A percentile compares a stretch with the other conserved stretches of the same genome.
These are phyloP conservation scores for Sarocladiaceae sp. DNA, from an alignment of 2,329 filamentous ascomycete genomes.

Conservation along the genomic window DNA sequence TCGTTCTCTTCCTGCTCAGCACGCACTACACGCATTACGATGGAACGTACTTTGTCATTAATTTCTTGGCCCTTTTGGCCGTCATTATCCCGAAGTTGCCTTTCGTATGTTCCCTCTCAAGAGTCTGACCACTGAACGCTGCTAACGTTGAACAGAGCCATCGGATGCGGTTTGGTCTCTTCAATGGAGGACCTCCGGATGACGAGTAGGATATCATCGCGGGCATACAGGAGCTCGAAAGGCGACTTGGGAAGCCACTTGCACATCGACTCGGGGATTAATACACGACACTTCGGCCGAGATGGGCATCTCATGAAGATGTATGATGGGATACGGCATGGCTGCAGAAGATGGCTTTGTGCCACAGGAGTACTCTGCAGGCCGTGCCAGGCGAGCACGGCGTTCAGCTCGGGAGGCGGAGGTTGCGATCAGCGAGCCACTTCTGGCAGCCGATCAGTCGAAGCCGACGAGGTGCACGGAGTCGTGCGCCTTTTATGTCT, in stretches of 20 bases:
- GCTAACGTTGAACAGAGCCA: slow-evolving; percentile 52
- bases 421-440: background rate
- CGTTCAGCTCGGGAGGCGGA: background rate
- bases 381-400: background rate
- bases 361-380: too few relatives aligned
- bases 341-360: background rate
- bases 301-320: background rate
- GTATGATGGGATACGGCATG: background rate
- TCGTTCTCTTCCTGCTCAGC: slow-evolving; percentile 89
- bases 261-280: background rate
- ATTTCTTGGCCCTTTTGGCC: slow-evolving; percentile 83
- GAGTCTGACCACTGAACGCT: background rate
- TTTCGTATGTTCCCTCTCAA: slow-evolving; percentile 58
- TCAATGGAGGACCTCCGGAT: slow-evolving; percentile 36
- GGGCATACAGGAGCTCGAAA: background rate
- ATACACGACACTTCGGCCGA: background rate
- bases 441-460: background rate
- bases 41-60: slow-evolving; percentile 93
- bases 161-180: slow-evolving; percentile 69
- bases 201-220: slow-evolving; percentile 2
- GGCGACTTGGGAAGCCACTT: background rate
- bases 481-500: background rate
- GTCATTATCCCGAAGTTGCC: slow-evolving; percentile 96
- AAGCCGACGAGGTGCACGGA: background rate
- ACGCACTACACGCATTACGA: slow-evolving; percentile 99